phyloP scores from a whole-genome alignment of 257 asterid species.

The Salvia hispanica region DNA sequence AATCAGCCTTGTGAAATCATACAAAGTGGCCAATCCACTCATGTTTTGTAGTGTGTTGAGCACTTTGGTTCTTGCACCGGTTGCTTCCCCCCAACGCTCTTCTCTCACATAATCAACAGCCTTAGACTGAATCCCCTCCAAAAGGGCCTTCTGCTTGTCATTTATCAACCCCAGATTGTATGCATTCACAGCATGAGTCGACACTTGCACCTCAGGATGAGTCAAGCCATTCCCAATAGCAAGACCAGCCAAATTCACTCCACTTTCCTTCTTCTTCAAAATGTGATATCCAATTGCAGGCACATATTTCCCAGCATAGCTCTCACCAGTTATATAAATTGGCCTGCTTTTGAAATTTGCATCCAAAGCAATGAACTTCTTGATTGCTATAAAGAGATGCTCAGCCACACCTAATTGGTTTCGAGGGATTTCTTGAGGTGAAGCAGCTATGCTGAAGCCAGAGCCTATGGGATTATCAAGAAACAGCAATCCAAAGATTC shows the following conservation, averaged over 20 bases:
- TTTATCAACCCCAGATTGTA: constrained; percentile 66
- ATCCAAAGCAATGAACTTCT: constrained; percentile 48
- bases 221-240: constrained; percentile 85
- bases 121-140: constrained; percentile 64
- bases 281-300: constrained; percentile 71
- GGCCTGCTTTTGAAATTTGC: constrained; percentile 50
- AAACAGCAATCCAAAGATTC: constrained; percentile 62
- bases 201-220: constrained; percentile 71
- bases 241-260: constrained; percentile 68
- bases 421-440: constrained; percentile 64
- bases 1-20: constrained; percentile 57
- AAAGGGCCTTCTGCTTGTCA: constrained; percentile 50
- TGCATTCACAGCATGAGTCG: constrained; percentile 63
- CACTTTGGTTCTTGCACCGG: constrained; percentile 49
- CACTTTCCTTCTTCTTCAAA: constrained; percentile 39
- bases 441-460: constrained; percentile 69
- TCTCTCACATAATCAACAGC: constrained; percentile 41
- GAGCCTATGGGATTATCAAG: constrained; percentile 84
- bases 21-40: constrained; percentile 82
- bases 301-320: constrained; percentile 79
- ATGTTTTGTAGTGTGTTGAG: constrained; percentile 48
- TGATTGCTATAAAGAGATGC: constrained; percentile 63
- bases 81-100: constrained; percentile 68
- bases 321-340: constrained; percentile 71
- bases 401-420: constrained; percentile 63